These are phyloP conservation scores for Yamadazyma ubonensis DNA, from an alignment of 805 yeast species.

Conservation along the genomic window DNA sequence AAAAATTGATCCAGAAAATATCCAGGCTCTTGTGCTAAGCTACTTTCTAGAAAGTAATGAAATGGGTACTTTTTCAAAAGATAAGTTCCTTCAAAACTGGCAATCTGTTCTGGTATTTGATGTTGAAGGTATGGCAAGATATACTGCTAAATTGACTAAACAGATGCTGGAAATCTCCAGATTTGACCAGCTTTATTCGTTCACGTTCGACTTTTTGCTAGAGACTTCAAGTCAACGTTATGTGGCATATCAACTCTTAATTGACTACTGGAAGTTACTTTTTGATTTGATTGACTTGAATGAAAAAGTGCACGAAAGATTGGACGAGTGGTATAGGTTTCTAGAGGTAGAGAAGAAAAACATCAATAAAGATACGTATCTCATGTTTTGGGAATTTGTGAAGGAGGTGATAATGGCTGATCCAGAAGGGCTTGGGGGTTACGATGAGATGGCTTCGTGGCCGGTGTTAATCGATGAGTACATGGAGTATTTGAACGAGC, in stretches of 20 bases:
- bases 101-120: conserved; percentile 26
- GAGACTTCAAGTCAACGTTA: conserved; percentile 56
- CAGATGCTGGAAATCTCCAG: conserved; percentile 29
- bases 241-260: conserved; percentile 59
- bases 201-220: conserved; percentile 64
- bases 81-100: conserved; percentile 62
- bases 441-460: conserved; percentile 88
- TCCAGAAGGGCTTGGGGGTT: conserved; percentile 47
- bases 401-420: conserved; percentile 48
- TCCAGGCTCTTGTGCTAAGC: conserved; percentile 66
- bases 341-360: conserved; percentile 44
- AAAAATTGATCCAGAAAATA: conserved; percentile 71
- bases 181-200: conserved; percentile 63
- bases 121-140: conserved; percentile 47
- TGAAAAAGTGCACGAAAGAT: conserved; percentile 23
- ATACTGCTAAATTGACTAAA: conserved; percentile 18
- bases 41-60: conserved; percentile 64
- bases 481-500: conserved; percentile 47
- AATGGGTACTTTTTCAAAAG: conserved; percentile 57
- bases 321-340: conserved; percentile 60
- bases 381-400: conserved; percentile 72
- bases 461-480: conserved; percentile 85
- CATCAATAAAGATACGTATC: conserved; percentile 79
- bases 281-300: conserved; percentile 31
- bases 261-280: conserved; percentile 75